phyloP scores from a whole-genome alignment of 306 rosid genomes.

The Cucumis sativus region DNA sequence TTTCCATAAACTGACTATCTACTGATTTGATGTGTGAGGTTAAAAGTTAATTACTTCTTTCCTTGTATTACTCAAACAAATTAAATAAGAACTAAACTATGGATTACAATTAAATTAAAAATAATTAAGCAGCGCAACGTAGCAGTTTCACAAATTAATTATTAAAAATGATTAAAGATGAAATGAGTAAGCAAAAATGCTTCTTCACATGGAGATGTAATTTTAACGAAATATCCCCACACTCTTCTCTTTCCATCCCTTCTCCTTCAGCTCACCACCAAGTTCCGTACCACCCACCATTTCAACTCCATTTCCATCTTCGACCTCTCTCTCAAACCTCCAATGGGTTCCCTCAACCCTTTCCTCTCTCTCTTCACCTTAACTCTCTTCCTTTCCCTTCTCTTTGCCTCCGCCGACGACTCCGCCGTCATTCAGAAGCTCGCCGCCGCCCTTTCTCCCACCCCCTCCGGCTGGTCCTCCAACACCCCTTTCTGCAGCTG shows the following conservation, averaged over 20 bases:
- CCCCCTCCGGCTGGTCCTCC: constrained; percentile 45
- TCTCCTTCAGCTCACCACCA: neutral
- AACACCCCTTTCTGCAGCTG: constrained; percentile 32
- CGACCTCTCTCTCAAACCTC: neutral
- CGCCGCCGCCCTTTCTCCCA: constrained; percentile 14
- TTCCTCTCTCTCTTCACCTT: constrained; percentile 15
- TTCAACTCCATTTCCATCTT: neutral
- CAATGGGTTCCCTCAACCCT: constrained; percentile 40
- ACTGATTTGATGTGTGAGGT: too few species aligned
- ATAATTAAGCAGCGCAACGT: too few species aligned
- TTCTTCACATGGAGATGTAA: neutral
- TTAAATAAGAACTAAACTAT: too few species aligned
- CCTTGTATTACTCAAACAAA: too few species aligned
- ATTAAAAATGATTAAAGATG: too few species aligned
- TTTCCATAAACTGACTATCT: too few species aligned
- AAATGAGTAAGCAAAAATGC: too few species aligned
- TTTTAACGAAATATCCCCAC: neutral
- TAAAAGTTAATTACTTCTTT: too few species aligned
- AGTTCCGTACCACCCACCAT: neutral
- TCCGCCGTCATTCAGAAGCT: constrained; percentile 35
- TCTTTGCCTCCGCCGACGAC: constrained; percentile 37
- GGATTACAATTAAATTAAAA: too few species aligned
- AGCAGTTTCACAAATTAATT: too few species aligned
- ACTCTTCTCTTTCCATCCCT: neutral
- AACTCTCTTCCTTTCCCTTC: neutral